Evolutionary conservation across 2,329 filamentous ascomycete genomes (phyloP).

Genomic region (Pestalotiopsis sp.): DNA sequence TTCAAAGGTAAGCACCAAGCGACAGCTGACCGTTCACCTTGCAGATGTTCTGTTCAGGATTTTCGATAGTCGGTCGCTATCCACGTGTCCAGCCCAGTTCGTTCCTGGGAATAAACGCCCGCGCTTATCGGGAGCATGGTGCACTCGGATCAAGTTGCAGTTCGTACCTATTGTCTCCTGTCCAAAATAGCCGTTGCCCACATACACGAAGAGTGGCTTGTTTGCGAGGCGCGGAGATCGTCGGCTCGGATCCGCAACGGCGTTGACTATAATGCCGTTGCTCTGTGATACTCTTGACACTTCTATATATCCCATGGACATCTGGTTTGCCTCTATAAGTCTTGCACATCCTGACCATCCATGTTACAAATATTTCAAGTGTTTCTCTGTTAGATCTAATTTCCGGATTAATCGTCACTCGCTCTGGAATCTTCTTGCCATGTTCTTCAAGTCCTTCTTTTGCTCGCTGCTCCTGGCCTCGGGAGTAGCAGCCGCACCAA

Average conservation of each 20-base stretch:
- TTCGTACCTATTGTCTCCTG: not conserved
- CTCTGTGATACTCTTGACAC: not conserved
- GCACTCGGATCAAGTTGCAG: not conserved
- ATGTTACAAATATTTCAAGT: not conserved
- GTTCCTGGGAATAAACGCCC: not conserved
- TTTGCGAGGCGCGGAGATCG: not conserved
- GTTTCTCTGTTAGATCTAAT: not conserved
- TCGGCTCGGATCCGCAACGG: not conserved
- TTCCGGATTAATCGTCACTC: not conserved
- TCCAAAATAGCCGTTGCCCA: not conserved
- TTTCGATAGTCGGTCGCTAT: not conserved
- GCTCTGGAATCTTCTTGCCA: not conserved
- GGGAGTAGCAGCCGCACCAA: not conserved
- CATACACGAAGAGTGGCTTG: not conserved
- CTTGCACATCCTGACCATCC: not conserved
- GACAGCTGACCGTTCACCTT: not conserved
- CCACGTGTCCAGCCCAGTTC: not conserved
- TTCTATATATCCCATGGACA: not conserved
- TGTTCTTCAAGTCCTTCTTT: not conserved
- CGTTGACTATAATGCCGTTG: not conserved
- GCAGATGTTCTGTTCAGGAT: not conserved
- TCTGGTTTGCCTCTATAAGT: not conserved
- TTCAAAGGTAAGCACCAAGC: not conserved
- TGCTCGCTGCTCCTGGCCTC: not conserved
- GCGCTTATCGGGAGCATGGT: not conserved